Percentiles rank a stretch among this genome's conserved stretches.
Conservation (phyloP, 2,329 filamentous ascomycete species). For the Dothistroma septosporum region DNA sequence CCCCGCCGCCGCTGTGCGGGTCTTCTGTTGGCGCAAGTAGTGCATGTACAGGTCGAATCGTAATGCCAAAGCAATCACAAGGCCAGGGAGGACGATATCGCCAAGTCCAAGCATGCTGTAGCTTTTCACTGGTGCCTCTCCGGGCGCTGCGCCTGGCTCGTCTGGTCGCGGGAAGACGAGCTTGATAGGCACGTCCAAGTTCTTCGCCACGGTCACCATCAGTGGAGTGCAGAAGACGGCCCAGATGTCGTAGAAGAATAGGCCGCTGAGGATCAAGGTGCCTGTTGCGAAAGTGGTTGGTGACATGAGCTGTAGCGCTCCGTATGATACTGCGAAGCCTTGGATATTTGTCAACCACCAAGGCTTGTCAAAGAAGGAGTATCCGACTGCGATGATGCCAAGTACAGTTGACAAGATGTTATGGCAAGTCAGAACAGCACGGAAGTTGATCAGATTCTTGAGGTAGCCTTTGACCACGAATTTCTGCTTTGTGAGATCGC, state of each 20-base stretch:
- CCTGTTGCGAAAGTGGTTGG: slow-evolving; percentile 84
- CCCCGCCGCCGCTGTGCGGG: slow-evolving; percentile 19
- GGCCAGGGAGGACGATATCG: slow-evolving; percentile 89
- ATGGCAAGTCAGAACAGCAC: slow-evolving; percentile 52
- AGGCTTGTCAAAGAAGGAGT: slow-evolving; percentile 60
- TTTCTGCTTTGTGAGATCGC: slow-evolving; percentile 48
- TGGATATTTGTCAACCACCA: slow-evolving; percentile 80
- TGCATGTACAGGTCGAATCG: slow-evolving; percentile 86
- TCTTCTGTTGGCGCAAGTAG: slow-evolving; percentile 65
- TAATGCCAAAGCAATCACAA: slow-evolving; percentile 81
- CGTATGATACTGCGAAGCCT: slow-evolving; percentile 81
- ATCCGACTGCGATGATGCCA: slow-evolving; percentile 55
- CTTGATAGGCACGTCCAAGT: slow-evolving; percentile 88
- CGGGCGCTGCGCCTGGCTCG: slow-evolving; percentile 22
- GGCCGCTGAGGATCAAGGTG: slow-evolving; percentile 67
- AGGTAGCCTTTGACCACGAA: slow-evolving; percentile 52
- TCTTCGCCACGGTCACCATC: slow-evolving; percentile 84
- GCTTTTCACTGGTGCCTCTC: slow-evolving; percentile 40
- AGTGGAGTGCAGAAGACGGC: slow-evolving; percentile 86
- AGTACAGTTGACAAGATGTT: slow-evolving; percentile 55
- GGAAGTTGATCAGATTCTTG: slow-evolving; percentile 38
- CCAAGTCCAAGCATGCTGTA: slow-evolving; percentile 80
- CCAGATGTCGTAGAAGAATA: slow-evolving; percentile 94
- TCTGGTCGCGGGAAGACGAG: slow-evolving; percentile 72
- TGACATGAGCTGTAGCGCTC: slow-evolving; percentile 73